Conservation (phyloP, 306 rosid species). For the Sophora flavescens region DNA sequence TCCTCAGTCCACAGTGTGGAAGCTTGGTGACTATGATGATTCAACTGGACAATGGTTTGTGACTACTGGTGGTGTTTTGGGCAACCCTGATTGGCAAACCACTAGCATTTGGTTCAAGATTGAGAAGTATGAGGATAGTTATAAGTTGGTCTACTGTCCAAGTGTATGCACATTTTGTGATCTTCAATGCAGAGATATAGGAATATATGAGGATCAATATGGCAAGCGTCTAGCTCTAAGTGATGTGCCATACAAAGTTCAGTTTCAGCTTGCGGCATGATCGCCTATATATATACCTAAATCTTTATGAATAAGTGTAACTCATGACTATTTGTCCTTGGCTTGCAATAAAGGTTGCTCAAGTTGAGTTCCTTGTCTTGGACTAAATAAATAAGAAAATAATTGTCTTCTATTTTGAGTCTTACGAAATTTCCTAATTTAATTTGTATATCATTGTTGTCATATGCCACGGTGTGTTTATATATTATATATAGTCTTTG, state of each 20-base stretch:
- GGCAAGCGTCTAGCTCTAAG: conserved; percentile 39
- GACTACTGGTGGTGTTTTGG: conserved; percentile 43
- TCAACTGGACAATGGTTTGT: conserved; percentile 42
- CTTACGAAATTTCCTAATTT: not conserved
- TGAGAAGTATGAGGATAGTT: conserved; percentile 48
- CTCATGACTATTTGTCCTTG: not conserved
- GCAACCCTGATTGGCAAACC: conserved; percentile 46
- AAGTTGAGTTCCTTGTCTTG: not conserved
- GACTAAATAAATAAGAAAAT: not conserved
- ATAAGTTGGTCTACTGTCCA: conserved; percentile 68
- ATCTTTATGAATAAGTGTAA: not conserved
- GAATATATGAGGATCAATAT: conserved; percentile 14
- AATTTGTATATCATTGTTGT: too few relatives aligned
- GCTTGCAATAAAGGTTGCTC: not conserved
- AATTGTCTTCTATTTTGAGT: not conserved
- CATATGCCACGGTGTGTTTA: too few relatives aligned
- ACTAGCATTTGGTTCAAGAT: conserved; percentile 61
- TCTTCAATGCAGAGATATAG: conserved; percentile 56
- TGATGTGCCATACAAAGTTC: conserved; percentile 18
- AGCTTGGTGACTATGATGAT: conserved; percentile 36
- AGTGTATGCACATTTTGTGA: conserved; percentile 55
- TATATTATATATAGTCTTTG: too few relatives aligned
- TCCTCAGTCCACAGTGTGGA: conserved; percentile 50
- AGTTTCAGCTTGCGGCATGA: conserved; percentile 12
- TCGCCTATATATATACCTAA: not conserved